Conservation (phyloP, 164 flowering plant genomes). For the Kalanchoe fedtschenkoi region DNA sequence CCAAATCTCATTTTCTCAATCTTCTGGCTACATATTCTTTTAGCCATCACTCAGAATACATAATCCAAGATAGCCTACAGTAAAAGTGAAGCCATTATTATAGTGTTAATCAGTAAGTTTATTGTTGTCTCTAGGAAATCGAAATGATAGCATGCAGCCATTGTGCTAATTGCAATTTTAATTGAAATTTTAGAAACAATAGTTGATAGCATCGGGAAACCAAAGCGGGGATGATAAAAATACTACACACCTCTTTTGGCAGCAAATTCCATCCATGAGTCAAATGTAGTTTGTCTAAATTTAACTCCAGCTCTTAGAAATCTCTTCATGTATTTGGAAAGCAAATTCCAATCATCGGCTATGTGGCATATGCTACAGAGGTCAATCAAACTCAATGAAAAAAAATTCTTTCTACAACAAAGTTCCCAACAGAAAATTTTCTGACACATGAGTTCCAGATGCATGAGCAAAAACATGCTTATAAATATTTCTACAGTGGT, state of each 20-base stretch:
- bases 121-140: not conserved
- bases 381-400: not conserved
- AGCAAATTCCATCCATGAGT: constrained; percentile 84
- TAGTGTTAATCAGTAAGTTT: no score
- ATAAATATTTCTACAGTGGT: not conserved
- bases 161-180: not conserved
- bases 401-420: not conserved
- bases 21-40: not conserved
- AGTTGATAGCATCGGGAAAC: not conserved
- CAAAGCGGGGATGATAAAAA: not conserved
- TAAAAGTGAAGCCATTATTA: not conserved
- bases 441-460: not conserved
- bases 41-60: not conserved
- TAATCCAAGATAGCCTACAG: not conserved
- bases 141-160: not conserved
- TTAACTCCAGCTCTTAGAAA: constrained; percentile 60
- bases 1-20: no score
- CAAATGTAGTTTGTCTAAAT: constrained; percentile 53
- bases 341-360: constrained; percentile 49
- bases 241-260: constrained; percentile 46
- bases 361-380: constrained; percentile 64
- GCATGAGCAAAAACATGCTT: not conserved
- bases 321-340: constrained; percentile 55
- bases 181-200: not conserved
- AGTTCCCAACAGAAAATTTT: not conserved